phyloP scores from a whole-genome alignment of 257 asterid genomes.

The Solanum pennellii region DNA sequence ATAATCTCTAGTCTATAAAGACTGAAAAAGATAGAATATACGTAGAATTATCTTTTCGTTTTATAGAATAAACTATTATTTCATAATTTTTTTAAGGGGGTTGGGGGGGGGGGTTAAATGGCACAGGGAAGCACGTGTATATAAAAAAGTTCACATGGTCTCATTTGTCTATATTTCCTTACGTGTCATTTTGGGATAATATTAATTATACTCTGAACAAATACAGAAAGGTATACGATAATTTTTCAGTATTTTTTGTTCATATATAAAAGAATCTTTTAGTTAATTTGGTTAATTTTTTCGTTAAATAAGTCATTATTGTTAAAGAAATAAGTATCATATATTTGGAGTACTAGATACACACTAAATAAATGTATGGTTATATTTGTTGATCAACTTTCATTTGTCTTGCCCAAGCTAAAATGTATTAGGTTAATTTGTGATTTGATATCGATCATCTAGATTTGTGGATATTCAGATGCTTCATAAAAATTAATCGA shows the following conservation, averaged over 20 bases:
- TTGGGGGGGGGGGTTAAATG: neutral
- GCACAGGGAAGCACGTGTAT: neutral
- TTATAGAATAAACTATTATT: too few relatives aligned
- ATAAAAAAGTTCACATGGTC: neutral
- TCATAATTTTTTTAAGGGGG: accelerated
- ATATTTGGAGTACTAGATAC: neutral
- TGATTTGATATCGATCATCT: neutral
- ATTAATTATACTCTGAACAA: neutral
- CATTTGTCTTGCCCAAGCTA: neutral
- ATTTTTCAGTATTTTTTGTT: too few relatives aligned
- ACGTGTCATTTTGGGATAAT: neutral
- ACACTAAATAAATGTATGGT: neutral
- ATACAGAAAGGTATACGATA: neutral
- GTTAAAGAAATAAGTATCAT: neutral
- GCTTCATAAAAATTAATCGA: neutral
- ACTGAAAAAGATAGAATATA: too few relatives aligned
- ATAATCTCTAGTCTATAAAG: too few relatives aligned
- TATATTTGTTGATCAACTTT: neutral
- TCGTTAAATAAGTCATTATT: neutral
- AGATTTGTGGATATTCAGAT: too few relatives aligned
- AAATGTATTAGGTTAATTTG: neutral
- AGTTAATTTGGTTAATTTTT: neutral
- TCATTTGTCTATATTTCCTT: neutral
- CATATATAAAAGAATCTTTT: neutral
- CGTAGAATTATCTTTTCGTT: too few relatives aligned